Evolutionary conservation across 768 basidiomycete genomes (phyloP).

Genomic region (Clitopilus passeckerianus): DNA sequence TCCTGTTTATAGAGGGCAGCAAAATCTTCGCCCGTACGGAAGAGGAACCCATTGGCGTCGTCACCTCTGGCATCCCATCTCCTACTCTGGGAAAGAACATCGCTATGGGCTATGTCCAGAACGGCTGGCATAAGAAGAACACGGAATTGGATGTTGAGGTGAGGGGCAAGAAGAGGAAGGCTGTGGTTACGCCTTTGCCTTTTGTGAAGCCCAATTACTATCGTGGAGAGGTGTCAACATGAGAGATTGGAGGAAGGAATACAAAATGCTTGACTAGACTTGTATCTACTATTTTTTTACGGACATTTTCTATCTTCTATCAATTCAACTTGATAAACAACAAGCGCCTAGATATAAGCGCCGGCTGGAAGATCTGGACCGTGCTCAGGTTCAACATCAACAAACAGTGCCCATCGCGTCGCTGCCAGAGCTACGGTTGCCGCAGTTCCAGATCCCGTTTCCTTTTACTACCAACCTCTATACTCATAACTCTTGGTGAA

Average conservation of each 20-base stretch:
- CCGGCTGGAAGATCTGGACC: neutral
- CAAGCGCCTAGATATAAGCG: neutral
- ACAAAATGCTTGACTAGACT: neutral
- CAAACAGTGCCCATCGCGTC: neutral
- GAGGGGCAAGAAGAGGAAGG: slow-evolving; percentile 72
- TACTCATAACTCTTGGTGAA: neutral
- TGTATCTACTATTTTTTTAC: neutral
- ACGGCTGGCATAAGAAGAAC: slow-evolving; percentile 87
- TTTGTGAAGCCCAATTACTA: slow-evolving; percentile 84
- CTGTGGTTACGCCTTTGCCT: slow-evolving; percentile 78
- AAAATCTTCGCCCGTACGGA: neutral
- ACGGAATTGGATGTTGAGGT: slow-evolving; percentile 84
- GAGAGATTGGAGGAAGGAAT: no score
- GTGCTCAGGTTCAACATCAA: neutral
- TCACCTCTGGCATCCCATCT: slow-evolving; percentile 96
- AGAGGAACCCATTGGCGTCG: slow-evolving; percentile 38
- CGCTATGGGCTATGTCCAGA: slow-evolving; percentile 89
- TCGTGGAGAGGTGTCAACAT: slow-evolving; percentile 35
- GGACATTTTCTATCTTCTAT: neutral
- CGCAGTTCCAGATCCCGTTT: neutral
- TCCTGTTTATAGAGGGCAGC: neutral
- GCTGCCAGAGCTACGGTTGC: neutral
- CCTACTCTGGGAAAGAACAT: slow-evolving; percentile 88
- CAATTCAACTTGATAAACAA: neutral
- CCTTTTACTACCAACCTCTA: neutral